A percentile compares a stretch with the other conserved stretches of the same genome.
These are phyloP conservation scores for Eucalyptus curtisii DNA, from an alignment of 345 rosid genomes.

Conservation along the genomic window DNA sequence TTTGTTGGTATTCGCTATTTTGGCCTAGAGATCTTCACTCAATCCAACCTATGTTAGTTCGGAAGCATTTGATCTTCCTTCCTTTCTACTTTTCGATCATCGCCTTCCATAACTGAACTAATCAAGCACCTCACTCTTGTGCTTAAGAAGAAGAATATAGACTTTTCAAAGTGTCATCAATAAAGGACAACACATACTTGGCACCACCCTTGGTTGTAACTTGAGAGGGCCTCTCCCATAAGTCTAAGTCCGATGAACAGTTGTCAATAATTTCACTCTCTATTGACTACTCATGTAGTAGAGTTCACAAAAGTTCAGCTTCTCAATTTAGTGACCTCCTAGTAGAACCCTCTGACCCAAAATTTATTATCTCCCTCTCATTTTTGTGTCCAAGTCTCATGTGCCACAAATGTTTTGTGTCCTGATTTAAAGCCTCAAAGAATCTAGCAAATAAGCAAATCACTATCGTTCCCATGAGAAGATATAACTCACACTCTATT, in stretches of 20 bases:
- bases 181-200: not conserved
- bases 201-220: not conserved
- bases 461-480: too few relatives aligned
- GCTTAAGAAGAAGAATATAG: not conserved
- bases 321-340: not conserved
- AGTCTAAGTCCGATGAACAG: not conserved
- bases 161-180: not conserved
- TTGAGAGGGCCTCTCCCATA: not conserved
- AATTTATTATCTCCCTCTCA: not conserved
- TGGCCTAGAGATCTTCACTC: too few relatives aligned
- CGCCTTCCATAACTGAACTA: not conserved
- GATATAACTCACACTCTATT: too few relatives aligned
- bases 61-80: not conserved
- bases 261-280: too few relatives aligned
- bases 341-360: not conserved
- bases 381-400: not conserved
- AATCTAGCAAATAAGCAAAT: not conserved
- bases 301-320: too few relatives aligned
- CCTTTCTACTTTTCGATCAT: too few relatives aligned
- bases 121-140: not conserved
- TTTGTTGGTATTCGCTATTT: too few relatives aligned
- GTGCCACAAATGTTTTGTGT: not conserved
- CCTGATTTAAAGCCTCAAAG: not conserved
- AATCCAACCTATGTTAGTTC: too few relatives aligned
- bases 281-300: too few relatives aligned